Conservation (phyloP, 768 basidiomycete genomes). For the Collybiopsis confluens region DNA sequence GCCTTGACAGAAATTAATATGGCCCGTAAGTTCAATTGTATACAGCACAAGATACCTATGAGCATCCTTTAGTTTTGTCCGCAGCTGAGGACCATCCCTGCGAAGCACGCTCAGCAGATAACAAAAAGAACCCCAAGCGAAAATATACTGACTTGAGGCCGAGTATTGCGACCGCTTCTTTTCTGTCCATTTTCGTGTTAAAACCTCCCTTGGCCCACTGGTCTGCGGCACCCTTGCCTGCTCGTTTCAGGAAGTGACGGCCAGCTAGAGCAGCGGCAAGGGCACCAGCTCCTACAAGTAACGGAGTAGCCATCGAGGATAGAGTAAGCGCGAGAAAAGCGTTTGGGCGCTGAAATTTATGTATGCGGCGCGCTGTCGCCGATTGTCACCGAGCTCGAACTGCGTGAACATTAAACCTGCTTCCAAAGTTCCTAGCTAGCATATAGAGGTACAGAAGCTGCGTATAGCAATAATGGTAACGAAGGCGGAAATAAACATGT, state of each 20-base stretch:
- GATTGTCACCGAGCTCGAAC: no score
- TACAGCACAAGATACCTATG: no score
- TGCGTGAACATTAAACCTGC: no score
- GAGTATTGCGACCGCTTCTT: slow-evolving; percentile 87
- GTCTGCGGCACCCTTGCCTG: slow-evolving; percentile 61
- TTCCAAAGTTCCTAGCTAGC: no score
- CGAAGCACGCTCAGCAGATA: no score
- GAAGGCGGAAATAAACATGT: no score
- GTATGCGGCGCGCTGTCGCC: no score
- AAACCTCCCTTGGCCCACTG: slow-evolving; percentile 95
- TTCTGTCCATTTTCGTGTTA: slow-evolving; percentile 92
- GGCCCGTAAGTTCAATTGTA: no score
- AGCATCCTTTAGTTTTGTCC: slow-evolving; percentile 84
- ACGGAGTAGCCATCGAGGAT: slow-evolving; percentile 76
- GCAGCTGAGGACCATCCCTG: slow-evolving; percentile 81
- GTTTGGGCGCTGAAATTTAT: no score
- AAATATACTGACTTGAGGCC: slow-evolving; percentile 78
- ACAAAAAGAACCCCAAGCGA: slow-evolving; percentile 2
- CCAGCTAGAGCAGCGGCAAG: slow-evolving; percentile 74
- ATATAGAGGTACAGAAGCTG: no score
- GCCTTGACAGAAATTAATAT: no score
- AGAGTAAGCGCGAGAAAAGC: neutral
- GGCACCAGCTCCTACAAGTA: slow-evolving; percentile 74
- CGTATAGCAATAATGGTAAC: no score
- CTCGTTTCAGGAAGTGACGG: slow-evolving; percentile 63